These are phyloP conservation scores for Amesomyces nigricolor DNA, from an alignment of 2,329 filamentous ascomycete species.

Conservation along the genomic window DNA sequence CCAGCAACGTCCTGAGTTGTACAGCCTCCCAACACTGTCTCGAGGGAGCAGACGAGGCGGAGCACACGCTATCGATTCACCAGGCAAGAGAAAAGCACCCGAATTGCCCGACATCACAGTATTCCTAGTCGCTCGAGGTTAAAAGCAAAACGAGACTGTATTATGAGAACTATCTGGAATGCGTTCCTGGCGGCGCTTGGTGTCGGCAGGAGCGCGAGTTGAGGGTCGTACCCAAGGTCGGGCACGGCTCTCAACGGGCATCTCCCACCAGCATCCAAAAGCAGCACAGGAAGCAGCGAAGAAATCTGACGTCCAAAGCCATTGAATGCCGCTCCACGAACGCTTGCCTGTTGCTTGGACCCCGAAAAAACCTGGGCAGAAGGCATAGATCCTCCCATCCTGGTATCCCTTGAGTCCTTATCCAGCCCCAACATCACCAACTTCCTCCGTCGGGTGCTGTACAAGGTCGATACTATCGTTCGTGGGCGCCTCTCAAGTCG, in stretches of 20 bases:
- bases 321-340: not conserved
- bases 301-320: not conserved
- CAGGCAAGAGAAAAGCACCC: not conserved
- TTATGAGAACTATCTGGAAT: conserved; percentile 24
- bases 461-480: no score
- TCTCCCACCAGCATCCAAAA: conserved; percentile 3
- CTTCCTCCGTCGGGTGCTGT: not conserved
- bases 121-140: not conserved
- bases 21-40: conserved; percentile 22
- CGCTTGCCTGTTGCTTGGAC: not conserved
- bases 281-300: not conserved
- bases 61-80: conserved; percentile 8
- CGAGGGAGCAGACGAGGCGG: conserved; percentile 15
- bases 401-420: not conserved
- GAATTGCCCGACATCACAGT: not conserved
- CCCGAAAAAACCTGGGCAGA: not conserved
- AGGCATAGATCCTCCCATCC: not conserved
- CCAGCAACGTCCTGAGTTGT: not conserved
- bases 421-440: not conserved
- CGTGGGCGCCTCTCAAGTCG: not conserved
- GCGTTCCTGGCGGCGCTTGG: conserved; percentile 12
- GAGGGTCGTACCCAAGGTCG: conserved; percentile 3
- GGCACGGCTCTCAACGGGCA: conserved; percentile 4
- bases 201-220: conserved; percentile 9
- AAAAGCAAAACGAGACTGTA: conserved; percentile 22